phyloP scores from a whole-genome alignment of 768 basidiomycete species.

The Trametopsis cervina region DNA sequence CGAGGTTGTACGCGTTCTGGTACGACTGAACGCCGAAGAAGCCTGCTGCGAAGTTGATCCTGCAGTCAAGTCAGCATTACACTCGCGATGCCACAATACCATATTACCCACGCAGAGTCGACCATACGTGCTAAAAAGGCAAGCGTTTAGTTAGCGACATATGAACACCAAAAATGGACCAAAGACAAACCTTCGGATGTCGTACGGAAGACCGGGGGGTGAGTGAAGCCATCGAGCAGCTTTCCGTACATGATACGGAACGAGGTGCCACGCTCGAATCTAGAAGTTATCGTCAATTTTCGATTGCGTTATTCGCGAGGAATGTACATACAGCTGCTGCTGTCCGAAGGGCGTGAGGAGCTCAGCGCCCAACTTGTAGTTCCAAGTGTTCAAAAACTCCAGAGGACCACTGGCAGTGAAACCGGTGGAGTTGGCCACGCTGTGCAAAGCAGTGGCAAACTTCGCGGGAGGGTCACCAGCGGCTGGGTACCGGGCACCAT shows the following conservation, averaged over 20 bases:
- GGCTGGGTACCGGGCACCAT: slow-evolving; percentile 69
- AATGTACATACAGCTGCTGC: slow-evolving; percentile 63
- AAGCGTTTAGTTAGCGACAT: not conserved
- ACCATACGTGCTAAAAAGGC: slow-evolving; percentile 37
- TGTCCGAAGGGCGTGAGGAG: slow-evolving; percentile 85
- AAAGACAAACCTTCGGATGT: slow-evolving; percentile 33
- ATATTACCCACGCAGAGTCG: slow-evolving; percentile 29
- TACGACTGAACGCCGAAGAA: slow-evolving; percentile 39
- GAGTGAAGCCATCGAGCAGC: slow-evolving; percentile 29
- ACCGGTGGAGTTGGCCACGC: slow-evolving; percentile 45
- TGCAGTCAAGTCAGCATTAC: not conserved
- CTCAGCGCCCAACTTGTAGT: slow-evolving; percentile 86
- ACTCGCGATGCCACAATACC: not conserved
- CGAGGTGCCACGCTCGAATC: slow-evolving; percentile 34
- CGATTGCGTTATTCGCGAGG: not conserved
- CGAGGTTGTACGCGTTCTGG: slow-evolving; percentile 35
- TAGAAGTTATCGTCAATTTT: not conserved
- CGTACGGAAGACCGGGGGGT: slow-evolving; percentile 44
- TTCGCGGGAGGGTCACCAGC: slow-evolving; percentile 53
- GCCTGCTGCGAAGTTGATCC: slow-evolving; percentile 40
- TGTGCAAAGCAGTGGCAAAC: slow-evolving; percentile 49
- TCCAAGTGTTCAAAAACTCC: slow-evolving; percentile 78
- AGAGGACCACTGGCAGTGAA: slow-evolving; percentile 63
- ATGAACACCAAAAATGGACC: not conserved
- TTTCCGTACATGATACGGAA: slow-evolving; percentile 36